phyloP scores from a whole-genome alignment of 2,329 filamentous ascomycete species.

The Colletotrichum eleusines region DNA sequence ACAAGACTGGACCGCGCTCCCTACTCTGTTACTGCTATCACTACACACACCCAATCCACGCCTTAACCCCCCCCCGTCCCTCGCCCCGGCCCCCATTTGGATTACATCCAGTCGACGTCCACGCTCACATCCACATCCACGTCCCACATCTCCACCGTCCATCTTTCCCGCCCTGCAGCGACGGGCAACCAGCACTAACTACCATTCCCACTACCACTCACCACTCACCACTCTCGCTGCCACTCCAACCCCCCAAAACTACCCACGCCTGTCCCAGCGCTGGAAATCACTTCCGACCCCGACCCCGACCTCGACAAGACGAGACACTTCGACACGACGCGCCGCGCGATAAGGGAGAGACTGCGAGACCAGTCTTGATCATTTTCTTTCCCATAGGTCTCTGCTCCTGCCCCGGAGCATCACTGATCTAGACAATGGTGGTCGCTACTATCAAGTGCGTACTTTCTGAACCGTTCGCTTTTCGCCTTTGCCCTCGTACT shows the following conservation, averaged over 20 bases:
- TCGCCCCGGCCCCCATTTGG: constrained; percentile 34
- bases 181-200: constrained; percentile 35
- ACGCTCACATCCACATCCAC: not conserved
- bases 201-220: constrained; percentile 36
- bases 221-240: constrained; percentile 35
- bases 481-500: constrained; percentile 10
- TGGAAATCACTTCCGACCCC: constrained; percentile 39
- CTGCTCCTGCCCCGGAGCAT: constrained; percentile 55
- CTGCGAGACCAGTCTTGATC: constrained; percentile 34
- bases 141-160: constrained; percentile 30
- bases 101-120: constrained; percentile 24
- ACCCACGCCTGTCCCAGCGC: constrained; percentile 17
- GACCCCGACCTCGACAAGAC: constrained; percentile 40
- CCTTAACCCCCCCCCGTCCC: constrained; percentile 8
- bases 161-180: constrained; percentile 42
- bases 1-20: constrained; percentile 1
- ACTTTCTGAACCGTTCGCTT: constrained; percentile 45
- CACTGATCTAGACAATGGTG: constrained; percentile 64
- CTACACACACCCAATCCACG: constrained; percentile 27
- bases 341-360: constrained; percentile 45
- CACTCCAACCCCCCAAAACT: constrained; percentile 30
- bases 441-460: constrained; percentile 75
- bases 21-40: not conserved
- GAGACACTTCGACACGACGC: constrained; percentile 43
- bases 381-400: constrained; percentile 41